These are phyloP conservation scores for Russula vinacea DNA, from an alignment of 768 basidiomycete genomes.

Conservation along the genomic window DNA sequence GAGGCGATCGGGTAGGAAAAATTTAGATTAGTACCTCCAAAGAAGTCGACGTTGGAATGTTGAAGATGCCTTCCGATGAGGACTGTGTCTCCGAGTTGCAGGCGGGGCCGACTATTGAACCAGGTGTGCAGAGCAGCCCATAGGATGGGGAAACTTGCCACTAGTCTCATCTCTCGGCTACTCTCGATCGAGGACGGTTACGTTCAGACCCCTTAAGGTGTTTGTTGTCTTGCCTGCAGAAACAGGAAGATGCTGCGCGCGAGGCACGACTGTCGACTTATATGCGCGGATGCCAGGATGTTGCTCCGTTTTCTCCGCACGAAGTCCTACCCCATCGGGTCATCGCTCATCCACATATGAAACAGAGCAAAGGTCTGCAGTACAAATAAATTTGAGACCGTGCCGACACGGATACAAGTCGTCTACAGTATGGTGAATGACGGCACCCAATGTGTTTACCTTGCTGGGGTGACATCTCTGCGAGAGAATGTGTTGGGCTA, in stretches of 20 bases:
- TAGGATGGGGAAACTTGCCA: background rate
- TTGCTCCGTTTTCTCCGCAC: too few species aligned
- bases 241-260: too few species aligned
- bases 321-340: too few species aligned
- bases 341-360: too few species aligned
- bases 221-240: too few species aligned
- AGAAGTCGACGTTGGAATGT: conserved; percentile 34
- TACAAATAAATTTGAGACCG: too few species aligned
- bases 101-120: background rate
- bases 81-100: conserved; percentile 32
- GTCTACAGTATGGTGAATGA: conserved; percentile 63
- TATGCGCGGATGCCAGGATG: too few species aligned
- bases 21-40: conserved; percentile 32
- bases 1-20: background rate
- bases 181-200: background rate
- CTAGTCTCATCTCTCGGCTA: too few species aligned
- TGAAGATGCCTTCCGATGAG: conserved; percentile 30
- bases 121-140: background rate
- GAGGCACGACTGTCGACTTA: too few species aligned
- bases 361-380: too few species aligned
- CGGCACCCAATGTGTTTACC: conserved; percentile 36
- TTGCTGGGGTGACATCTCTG: conserved; percentile 77
- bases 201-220: conserved; percentile 5
- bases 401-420: conserved; percentile 35
- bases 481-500: conserved; percentile 39